phyloP scores from a whole-genome alignment of 805 yeast genomes.

The Candida sphagnicola region DNA sequence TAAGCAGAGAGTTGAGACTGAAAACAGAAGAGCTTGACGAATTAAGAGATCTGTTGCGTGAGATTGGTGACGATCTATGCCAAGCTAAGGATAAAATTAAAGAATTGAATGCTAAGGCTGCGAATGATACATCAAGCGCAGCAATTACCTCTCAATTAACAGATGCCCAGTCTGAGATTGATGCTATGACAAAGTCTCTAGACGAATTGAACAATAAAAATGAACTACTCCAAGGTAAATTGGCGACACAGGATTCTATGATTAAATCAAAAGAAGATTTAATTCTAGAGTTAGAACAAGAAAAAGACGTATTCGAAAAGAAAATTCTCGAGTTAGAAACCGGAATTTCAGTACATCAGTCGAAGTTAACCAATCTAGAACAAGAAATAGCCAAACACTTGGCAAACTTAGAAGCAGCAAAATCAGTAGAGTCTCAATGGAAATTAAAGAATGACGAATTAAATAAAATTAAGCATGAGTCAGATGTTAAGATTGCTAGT shows the following conservation, averaged over 20 bases:
- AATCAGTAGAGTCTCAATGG: slow-evolving; percentile 9
- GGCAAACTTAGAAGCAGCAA: slow-evolving; percentile 4
- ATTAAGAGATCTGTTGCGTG: slow-evolving; percentile 70
- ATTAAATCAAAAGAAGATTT: neutral
- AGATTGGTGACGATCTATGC: slow-evolving; percentile 77
- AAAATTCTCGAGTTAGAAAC: slow-evolving; percentile 1
- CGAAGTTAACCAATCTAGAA: slow-evolving; percentile 7
- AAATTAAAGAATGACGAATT: slow-evolving; percentile 16
- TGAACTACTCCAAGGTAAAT: neutral
- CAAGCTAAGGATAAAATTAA: slow-evolving; percentile 60
- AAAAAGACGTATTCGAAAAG: neutral
- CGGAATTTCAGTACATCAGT: neutral
- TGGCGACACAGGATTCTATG: neutral
- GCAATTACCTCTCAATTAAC: neutral
- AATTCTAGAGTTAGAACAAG: neutral
- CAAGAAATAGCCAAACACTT: slow-evolving; percentile 6
- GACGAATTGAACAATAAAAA: slow-evolving; percentile 2
- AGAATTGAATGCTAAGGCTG: slow-evolving; percentile 8
- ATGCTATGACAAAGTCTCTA: neutral
- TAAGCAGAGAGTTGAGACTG: slow-evolving; percentile 27
- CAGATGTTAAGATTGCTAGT: slow-evolving; percentile 8
- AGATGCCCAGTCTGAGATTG: neutral
- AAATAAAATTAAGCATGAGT: slow-evolving; percentile 18
- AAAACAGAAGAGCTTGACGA: slow-evolving; percentile 63
- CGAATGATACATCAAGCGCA: neutral